Evolutionary conservation across 2,329 filamentous ascomycete species (phyloP), one percentile per base, ranked within the genome.

Genomic region (Diaporthe batatas): DNA sequence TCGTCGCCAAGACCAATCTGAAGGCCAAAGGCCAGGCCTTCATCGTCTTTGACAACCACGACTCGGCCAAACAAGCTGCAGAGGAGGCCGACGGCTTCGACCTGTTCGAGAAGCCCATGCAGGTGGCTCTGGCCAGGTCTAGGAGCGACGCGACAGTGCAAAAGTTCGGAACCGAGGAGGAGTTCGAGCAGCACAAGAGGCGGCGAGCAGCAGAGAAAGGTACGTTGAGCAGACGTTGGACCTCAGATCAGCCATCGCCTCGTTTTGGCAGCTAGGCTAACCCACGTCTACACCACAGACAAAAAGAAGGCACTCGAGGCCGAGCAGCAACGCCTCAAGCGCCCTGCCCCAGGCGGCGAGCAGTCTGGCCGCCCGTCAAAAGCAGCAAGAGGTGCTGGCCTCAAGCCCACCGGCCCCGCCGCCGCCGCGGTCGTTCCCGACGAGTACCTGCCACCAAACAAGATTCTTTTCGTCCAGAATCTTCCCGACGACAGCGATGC

Each of bases 391-490:
- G 91, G 91, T 54, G 86, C 89, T 32, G 94, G 94, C 44, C 90
- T 96, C 84, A 97, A 97, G 81, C 90, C 93, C 6, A 93, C 92
- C 1, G 91, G 90, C 72, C 88, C 91, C 7, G 87, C 90, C 18
- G 87, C 91, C 1, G 87, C 92, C 4, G 88, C 93, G 14, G 92
- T 95, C 71, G 92, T 98, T 23, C 95, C 95, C n/a, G 96, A 98
- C 88, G 96, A 99, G 84, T 98, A 98, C 82, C 90, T 98, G 5
- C 96, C 96, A 5, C 96, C 96, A 47, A 98, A 98, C 89, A 98
- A 98, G 86, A 97, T 95, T 77, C 89, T 99, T 47, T 97, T 98
- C 84, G 86, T 98, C 74, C 94, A 97, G 85, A 96, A 98, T 78
- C 84, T 99, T 47, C 95, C 96, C 11, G 94, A 96, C 75, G 93